Percentiles rank a stretch among this genome's conserved stretches.
phyloP scores from a whole-genome alignment of 257 asterid species.

The Capsicum chinense region DNA sequence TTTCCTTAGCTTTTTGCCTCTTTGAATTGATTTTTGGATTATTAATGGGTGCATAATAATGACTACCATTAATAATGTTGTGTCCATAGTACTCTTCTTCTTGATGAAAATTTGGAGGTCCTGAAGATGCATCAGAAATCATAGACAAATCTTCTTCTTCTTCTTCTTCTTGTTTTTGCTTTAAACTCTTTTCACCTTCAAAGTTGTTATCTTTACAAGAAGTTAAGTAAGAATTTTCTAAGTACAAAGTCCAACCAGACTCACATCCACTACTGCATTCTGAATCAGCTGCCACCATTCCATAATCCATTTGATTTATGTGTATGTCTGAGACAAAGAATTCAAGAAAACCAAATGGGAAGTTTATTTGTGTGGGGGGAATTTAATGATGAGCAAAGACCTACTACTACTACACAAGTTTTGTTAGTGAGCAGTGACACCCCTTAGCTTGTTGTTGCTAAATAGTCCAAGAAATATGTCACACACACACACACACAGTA shows the following conservation, averaged over 20 bases:
- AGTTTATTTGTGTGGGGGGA: neutral
- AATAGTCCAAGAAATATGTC: conserved; percentile 26
- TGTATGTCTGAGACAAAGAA: neutral
- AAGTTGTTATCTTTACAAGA: neutral
- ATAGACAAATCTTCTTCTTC: conserved; percentile 61
- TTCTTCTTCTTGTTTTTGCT: conserved; percentile 10
- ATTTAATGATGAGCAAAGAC: conserved; percentile 7
- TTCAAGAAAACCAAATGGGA: conserved; percentile 16
- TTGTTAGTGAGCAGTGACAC: conserved; percentile 22
- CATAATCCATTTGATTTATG: conserved; percentile 46
- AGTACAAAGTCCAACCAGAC: conserved; percentile 88
- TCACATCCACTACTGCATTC: conserved; percentile 86
- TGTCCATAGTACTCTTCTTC: conserved; percentile 40
- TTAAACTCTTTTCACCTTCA: conserved; percentile 21
- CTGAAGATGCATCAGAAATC: conserved; percentile 93
- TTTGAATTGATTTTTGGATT: conserved; percentile 35
- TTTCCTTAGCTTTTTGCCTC: conserved; percentile 44
- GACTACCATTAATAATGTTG: conserved; percentile 24
- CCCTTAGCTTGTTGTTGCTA: neutral
- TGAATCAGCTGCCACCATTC: conserved; percentile 43
- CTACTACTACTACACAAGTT: neutral
- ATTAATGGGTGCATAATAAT: conserved; percentile 33
- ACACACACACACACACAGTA: neutral
- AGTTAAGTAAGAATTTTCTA: conserved; percentile 46
- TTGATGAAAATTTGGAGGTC: conserved; percentile 72